Conservation (phyloP, 306 rosid species). For the Malus domestica region ASM211411v1 NC_041802.1:4196501-4197000, state of each 20-base stretch:
- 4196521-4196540: conserved; percentile 15
- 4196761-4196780: neutral
- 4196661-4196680: neutral
- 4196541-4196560: neutral
- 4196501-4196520: conserved; percentile 99
- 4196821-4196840: neutral
- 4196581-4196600: neutral
- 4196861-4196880: neutral
- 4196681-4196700: no score
- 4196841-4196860: neutral
- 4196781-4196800: neutral
- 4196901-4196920: neutral
- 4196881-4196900: neutral
- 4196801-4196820: neutral
- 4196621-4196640: neutral
- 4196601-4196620: neutral
- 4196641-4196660: neutral
- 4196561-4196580: conserved; percentile 4
- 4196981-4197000: neutral
- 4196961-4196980: neutral
- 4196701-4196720: no score
- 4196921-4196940: neutral
- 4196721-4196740: no score
- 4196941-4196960: neutral
- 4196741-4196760: neutral